Percentiles rank a stretch among this genome's conserved stretches.
phyloP scores from a whole-genome alignment of 2,329 filamentous ascomycete genomes.

The Claviceps cyperi region DNA sequence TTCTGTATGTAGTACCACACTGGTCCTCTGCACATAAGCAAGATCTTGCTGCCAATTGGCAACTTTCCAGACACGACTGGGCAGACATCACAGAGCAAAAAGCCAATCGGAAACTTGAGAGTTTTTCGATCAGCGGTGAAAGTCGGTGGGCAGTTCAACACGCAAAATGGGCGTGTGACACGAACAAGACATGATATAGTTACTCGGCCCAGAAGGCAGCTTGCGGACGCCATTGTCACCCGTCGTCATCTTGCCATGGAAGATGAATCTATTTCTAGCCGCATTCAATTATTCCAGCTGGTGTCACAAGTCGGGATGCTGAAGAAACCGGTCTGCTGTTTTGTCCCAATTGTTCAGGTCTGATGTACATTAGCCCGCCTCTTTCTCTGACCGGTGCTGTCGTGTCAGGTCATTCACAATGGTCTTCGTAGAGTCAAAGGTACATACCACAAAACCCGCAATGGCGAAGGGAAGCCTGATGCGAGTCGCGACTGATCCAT shows the following conservation, averaged over 20 bases:
- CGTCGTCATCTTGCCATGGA: no score
- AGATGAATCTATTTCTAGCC: neutral
- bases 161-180: no score
- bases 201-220: no score
- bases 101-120: neutral
- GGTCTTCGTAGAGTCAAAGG: no score
- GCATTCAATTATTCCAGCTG: neutral
- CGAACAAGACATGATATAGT: no score
- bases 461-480: neutral
- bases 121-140: neutral
- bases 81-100: neutral
- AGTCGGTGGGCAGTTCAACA: neutral
- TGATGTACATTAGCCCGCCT: neutral
- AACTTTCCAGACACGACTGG: neutral
- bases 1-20: neutral
- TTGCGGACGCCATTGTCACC: no score
- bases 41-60: neutral
- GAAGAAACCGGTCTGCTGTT: neutral
- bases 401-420: neutral
- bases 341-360: neutral
- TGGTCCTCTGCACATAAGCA: neutral
- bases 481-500: neutral
- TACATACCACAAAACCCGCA: no score
- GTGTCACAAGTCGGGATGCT: neutral
- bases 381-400: slow-evolving; percentile 2